Evolutionary conservation across 1,139 yeast species (phyloP).

Genomic region (Kodamaea fungicola): DNA sequence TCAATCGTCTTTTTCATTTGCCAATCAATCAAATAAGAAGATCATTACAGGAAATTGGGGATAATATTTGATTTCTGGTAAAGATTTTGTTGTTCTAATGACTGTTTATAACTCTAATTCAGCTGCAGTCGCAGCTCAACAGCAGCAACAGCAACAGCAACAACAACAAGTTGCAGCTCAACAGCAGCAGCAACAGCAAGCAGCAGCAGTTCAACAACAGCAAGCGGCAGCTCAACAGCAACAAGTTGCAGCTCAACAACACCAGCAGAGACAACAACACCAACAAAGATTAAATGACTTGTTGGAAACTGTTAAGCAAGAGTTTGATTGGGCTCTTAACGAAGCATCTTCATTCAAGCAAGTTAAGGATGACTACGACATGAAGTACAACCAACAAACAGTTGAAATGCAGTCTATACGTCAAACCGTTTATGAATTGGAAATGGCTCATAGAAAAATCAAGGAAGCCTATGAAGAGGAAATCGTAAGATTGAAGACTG

Average conservation of each 20-base stretch:
- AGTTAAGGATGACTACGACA: slow-evolving; percentile 92
- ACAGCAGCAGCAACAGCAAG: slow-evolving; percentile 19
- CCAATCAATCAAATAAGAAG: no score
- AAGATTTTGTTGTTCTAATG: slow-evolving; percentile 16
- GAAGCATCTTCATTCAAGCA: slow-evolving; percentile 86
- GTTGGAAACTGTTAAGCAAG: slow-evolving; percentile 88
- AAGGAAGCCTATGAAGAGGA: slow-evolving; percentile 96
- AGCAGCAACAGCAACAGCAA: slow-evolving; percentile 18
- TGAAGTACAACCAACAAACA: slow-evolving; percentile 86
- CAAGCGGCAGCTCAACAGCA: slow-evolving; percentile 20
- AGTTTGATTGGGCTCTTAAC: slow-evolving; percentile 79
- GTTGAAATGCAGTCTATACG: slow-evolving; percentile 94
- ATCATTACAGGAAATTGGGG: no score
- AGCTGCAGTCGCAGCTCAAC: slow-evolving; percentile 25
- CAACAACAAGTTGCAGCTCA: slow-evolving; percentile 19
- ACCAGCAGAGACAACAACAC: slow-evolving; percentile 41
- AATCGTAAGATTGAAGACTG: slow-evolving; percentile 78
- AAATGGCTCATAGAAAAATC: slow-evolving; percentile 90
- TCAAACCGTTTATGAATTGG: slow-evolving; percentile 90
- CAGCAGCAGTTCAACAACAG: slow-evolving; percentile 21
- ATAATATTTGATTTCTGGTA: no score
- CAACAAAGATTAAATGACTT: slow-evolving; percentile 67
- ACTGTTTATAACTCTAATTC: slow-evolving; percentile 37
- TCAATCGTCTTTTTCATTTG: background rate
- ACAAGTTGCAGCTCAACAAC: slow-evolving; percentile 11